Evolutionary conservation across 768 basidiomycete genomes (phyloP).

Genomic region (Glaciozyma antarctica): DNA sequence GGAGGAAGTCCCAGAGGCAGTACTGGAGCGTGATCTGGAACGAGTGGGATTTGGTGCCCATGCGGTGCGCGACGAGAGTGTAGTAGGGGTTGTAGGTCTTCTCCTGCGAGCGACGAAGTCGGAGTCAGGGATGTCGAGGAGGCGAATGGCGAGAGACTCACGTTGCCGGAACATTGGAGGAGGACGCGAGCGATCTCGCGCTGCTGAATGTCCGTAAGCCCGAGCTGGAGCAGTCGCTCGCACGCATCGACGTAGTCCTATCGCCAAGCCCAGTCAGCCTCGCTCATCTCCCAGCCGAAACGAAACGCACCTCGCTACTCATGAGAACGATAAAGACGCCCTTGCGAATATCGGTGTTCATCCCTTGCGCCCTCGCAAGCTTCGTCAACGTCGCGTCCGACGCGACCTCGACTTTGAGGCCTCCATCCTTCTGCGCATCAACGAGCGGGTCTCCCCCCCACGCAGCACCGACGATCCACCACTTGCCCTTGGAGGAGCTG

Average conservation of each 20-base stretch:
- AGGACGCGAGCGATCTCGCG: slow-evolving; percentile 88
- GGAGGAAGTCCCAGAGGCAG: slow-evolving; percentile 91
- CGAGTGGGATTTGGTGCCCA: slow-evolving; percentile 49
- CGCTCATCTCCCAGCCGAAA: background rate
- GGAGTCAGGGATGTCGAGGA: too few relatives aligned
- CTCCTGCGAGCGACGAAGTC: slow-evolving; percentile 51
- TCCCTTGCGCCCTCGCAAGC: slow-evolving; percentile 87
- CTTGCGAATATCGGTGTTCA: slow-evolving; percentile 93
- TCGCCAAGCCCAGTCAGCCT: background rate
- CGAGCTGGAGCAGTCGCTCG: slow-evolving; percentile 73
- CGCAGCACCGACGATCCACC: slow-evolving; percentile 97
- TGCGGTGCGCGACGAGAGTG: slow-evolving; percentile 74
- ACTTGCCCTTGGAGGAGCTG: slow-evolving; percentile 80
- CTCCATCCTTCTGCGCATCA: slow-evolving; percentile 44
- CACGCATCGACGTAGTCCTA: slow-evolving; percentile 96
- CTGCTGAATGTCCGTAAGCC: slow-evolving; percentile 78
- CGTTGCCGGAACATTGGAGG: slow-evolving; percentile 85
- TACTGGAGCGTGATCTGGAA: slow-evolving; percentile 90
- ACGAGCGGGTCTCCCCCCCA: slow-evolving; percentile 87
- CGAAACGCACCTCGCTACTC: slow-evolving; percentile 74
- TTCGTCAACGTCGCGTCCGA: slow-evolving; percentile 47
- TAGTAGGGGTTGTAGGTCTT: slow-evolving; percentile 93
- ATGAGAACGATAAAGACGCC: slow-evolving; percentile 87
- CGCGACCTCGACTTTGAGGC: slow-evolving; percentile 31
- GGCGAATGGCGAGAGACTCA: slow-evolving; percentile 39